A percentile compares a stretch with the other conserved stretches of the same genome.
Conservation (phyloP, 2,329 filamentous ascomycete species). For the Leptographium flavum region DNA sequence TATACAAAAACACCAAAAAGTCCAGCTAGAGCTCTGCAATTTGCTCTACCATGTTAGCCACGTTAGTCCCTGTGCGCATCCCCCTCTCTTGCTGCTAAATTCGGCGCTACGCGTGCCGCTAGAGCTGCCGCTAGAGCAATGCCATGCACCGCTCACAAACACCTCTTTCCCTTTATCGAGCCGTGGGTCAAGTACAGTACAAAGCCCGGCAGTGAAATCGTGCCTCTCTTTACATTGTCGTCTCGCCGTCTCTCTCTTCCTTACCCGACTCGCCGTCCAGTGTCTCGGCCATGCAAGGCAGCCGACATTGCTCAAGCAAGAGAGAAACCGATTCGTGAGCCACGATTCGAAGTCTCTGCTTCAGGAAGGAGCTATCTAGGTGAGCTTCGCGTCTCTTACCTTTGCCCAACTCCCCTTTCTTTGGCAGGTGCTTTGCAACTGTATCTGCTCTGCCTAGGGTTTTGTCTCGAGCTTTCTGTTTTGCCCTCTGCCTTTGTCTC, state of each 20-base stretch:
- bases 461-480: too few species aligned
- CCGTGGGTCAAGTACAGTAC: not conserved
- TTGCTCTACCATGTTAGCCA: constrained; percentile 1
- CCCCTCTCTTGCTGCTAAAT: constrained; percentile 2
- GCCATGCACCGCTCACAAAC: not conserved
- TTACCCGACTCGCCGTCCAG: not conserved
- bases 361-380: not conserved
- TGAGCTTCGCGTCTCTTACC: too few species aligned
- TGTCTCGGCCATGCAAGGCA: not conserved
- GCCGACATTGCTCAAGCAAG: too few species aligned
- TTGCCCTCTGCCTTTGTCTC: too few species aligned
- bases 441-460: too few species aligned
- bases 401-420: too few species aligned
- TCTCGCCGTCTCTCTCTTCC: not conserved
- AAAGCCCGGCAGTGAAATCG: constrained; percentile 4
- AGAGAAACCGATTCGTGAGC: too few species aligned
- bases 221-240: not conserved
- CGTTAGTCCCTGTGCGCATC: not conserved
- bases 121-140: constrained; percentile 7
- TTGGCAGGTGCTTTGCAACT: too few species aligned
- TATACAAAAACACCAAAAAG: too few species aligned
- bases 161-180: not conserved
- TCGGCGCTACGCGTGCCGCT: constrained; percentile 3
- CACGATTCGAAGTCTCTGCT: too few species aligned
- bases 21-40: not conserved